A percentile compares a stretch with the other conserved stretches of the same genome.
Evolutionary conservation across 306 rosid genomes (phyloP).

Genomic region (Prunus dulcis): DNA sequence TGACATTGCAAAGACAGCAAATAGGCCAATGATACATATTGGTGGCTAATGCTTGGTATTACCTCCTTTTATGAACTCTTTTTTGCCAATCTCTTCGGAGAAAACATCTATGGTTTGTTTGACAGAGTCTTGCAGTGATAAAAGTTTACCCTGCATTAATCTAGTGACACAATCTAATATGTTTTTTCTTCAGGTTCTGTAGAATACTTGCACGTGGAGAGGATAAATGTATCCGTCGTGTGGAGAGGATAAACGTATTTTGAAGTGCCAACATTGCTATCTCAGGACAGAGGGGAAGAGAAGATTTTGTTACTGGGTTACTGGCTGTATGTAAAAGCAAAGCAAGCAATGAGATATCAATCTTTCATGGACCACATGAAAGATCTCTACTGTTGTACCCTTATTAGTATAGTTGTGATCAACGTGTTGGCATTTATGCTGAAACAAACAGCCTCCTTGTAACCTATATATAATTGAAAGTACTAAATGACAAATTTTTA

Average conservation of each 20-base stretch:
- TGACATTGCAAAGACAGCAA: constrained; percentile 82
- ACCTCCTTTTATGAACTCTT: neutral
- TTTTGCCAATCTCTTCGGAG: neutral
- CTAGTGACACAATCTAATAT: neutral
- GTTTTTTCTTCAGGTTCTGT: neutral
- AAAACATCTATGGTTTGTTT: neutral
- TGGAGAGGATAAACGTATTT: neutral
- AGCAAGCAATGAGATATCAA: neutral
- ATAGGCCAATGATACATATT: constrained; percentile 95
- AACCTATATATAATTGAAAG: neutral
- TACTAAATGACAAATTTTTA: neutral
- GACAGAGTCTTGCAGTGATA: neutral
- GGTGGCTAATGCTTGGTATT: constrained; percentile 69
- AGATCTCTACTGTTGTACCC: neutral
- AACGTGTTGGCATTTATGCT: neutral
- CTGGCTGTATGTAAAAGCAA: neutral
- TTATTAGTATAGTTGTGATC: neutral
- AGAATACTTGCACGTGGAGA: neutral
- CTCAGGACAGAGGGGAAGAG: neutral
- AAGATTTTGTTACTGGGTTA: neutral
- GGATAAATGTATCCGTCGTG: neutral
- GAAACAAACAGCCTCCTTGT: neutral
- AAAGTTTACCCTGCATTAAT: neutral
- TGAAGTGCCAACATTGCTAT: neutral
- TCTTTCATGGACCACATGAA: neutral